These are phyloP conservation scores for Alliaria petiolata DNA, from an alignment of 345 rosid species.

Conservation along the genomic window DNA sequence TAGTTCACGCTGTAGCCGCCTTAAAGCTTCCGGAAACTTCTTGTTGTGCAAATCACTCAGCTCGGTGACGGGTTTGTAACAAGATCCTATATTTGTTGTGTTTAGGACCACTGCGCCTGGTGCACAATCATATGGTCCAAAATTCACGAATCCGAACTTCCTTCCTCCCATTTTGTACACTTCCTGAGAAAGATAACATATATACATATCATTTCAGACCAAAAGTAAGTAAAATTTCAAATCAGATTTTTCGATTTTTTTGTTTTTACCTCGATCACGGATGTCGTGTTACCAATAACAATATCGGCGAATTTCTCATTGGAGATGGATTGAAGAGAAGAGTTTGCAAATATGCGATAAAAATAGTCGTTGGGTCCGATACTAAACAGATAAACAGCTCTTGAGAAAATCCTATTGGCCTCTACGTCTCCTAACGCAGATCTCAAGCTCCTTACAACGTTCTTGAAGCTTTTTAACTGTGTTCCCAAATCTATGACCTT, in stretches of 20 bases:
- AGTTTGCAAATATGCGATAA: slow-evolving; percentile 15
- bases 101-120: slow-evolving; percentile 16
- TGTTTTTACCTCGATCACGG: slow-evolving; percentile 38
- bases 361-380: slow-evolving; percentile 40
- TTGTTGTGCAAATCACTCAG: slow-evolving; percentile 28
- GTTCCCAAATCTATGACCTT: slow-evolving; percentile 42
- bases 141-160: slow-evolving; percentile 41
- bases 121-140: slow-evolving; percentile 26
- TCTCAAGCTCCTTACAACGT: slow-evolving; percentile 32
- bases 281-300: slow-evolving; percentile 41
- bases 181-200: slow-evolving; percentile 31
- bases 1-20: slow-evolving; percentile 20
- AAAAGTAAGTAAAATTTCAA: neutral
- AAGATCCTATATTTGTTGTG: slow-evolving; percentile 12
- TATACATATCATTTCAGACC: neutral
- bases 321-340: slow-evolving; percentile 23
- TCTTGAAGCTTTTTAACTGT: slow-evolving; percentile 38
- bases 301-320: slow-evolving; percentile 32
- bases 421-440: slow-evolving; percentile 36
- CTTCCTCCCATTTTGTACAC: slow-evolving; percentile 47
- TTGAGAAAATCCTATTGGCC: slow-evolving; percentile 31
- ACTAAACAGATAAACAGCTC: slow-evolving; percentile 41
- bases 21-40: slow-evolving; percentile 19
- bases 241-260: neutral
- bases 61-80: slow-evolving; percentile 16